Percentiles rank a stretch among this genome's conserved stretches.
Conservation (phyloP, 306 rosid genomes). For the Vigna angularis region DNA sequence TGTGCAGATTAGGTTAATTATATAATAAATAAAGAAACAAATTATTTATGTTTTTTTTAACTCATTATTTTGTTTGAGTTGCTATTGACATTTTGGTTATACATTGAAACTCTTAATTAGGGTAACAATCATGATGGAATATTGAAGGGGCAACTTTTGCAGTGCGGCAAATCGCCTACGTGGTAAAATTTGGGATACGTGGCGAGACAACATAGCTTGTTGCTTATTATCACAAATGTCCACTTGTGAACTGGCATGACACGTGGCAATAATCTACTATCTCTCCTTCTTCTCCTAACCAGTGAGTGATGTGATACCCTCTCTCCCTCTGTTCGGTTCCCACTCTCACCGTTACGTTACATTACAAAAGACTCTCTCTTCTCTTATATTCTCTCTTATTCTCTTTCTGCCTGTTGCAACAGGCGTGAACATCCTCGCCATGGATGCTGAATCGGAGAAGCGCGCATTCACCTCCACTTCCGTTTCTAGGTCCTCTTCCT, state of each 20-base stretch:
- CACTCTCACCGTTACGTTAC: conserved; percentile 29
- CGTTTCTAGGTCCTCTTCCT: conserved; percentile 3
- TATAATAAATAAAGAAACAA: no score
- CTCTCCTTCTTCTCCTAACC: conserved; percentile 46
- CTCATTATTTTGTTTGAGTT: no score
- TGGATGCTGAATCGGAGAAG: conserved; percentile 42
- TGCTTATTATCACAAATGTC: conserved; percentile 48
- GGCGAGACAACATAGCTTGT: conserved; percentile 63
- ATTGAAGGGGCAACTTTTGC: conserved; percentile 41
- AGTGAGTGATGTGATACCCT: conserved; percentile 11
- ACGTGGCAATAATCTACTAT: conserved; percentile 58
- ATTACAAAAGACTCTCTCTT: no score
- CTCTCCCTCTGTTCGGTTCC: background rate
- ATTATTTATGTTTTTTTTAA: no score
- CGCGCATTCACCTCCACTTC: conserved; percentile 44
- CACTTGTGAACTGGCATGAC: conserved; percentile 59
- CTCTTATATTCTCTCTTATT: background rate
- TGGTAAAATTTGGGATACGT: conserved; percentile 58
- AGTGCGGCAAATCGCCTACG: conserved; percentile 54
- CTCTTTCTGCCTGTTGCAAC: background rate
- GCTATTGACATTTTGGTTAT: no score
- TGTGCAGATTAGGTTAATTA: no score
- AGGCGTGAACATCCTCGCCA: background rate
- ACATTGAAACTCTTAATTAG: background rate
- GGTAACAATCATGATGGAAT: no score